phyloP scores from a whole-genome alignment of 1,284 basidiomycete genomes.

The Sanguinoderma infundibulare region DNA sequence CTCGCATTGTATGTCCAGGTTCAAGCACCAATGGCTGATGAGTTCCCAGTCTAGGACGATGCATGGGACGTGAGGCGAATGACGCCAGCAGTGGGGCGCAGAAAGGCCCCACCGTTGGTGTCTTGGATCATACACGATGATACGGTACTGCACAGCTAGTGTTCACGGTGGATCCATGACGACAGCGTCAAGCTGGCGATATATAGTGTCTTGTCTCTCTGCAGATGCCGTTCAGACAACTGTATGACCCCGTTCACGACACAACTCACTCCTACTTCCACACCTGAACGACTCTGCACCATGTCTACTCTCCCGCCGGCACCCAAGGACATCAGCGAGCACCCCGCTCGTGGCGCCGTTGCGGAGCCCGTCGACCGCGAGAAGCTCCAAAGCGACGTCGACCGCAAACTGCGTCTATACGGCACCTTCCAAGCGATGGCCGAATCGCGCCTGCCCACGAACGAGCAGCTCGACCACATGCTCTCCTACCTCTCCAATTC shows the following conservation, averaged over 20 bases:
- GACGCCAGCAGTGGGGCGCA: no score
- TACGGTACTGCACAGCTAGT: no score
- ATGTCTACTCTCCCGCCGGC: conserved; percentile 68
- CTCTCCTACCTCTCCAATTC: conserved; percentile 69
- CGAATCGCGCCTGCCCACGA: conserved; percentile 79
- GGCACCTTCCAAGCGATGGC: conserved; percentile 82
- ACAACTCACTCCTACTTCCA: neutral
- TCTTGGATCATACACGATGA: neutral
- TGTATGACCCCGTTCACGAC: neutral
- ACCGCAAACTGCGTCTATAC: conserved; percentile 74
- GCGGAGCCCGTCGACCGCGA: conserved; percentile 58
- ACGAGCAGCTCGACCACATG: conserved; percentile 77
- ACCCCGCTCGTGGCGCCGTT: conserved; percentile 56
- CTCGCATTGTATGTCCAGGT: no score
- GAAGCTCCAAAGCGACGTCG: conserved; percentile 60
- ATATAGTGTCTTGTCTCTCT: neutral
- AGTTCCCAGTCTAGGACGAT: no score
- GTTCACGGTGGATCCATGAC: conserved; percentile 1
- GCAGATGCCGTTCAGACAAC: neutral
- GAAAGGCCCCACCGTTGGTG: neutral
- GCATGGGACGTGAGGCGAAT: no score
- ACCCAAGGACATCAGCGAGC: conserved; percentile 57
- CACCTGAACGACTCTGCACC: conserved; percentile 18
- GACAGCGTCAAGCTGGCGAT: conserved; percentile 3
- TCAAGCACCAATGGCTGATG: no score